A percentile compares a stretch with the other conserved stretches of the same genome.
Evolutionary conservation across 139 green algal species (phyloP).

Genomic region (Micractinium conductrix): DNA sequence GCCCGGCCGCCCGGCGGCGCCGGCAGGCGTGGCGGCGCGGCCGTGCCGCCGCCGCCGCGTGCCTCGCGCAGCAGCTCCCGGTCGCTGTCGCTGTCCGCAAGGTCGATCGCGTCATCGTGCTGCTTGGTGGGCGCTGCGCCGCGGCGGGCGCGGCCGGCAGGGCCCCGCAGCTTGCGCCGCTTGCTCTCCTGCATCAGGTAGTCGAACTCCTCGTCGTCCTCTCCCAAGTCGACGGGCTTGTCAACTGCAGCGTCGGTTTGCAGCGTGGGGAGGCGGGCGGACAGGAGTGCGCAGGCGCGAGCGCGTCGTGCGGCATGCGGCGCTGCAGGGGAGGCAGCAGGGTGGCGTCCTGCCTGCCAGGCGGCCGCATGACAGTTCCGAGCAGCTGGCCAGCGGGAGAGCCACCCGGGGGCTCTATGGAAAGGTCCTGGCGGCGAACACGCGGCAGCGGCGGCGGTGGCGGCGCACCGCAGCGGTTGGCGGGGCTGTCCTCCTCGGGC

Average conservation of each 20-base stretch:
- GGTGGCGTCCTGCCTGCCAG: too few species aligned
- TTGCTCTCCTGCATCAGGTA: constrained; percentile 24
- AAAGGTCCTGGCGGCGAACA: not conserved
- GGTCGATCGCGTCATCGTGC: not conserved
- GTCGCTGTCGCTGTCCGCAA: constrained; percentile 17
- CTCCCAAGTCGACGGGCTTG: not conserved
- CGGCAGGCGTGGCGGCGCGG: not conserved
- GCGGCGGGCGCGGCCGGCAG: not conserved
- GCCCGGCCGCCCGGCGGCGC: not conserved
- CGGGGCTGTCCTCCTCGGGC: not conserved
- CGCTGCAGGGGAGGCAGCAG: too few species aligned
- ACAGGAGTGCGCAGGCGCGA: not conserved
- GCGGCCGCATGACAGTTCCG: too few species aligned
- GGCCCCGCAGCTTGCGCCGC: constrained; percentile 14
- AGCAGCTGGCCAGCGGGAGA: not conserved
- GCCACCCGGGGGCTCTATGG: not conserved
- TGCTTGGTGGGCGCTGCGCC: not conserved
- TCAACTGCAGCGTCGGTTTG: not conserved
- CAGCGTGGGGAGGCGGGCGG: not conserved
- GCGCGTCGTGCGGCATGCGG: too few species aligned
- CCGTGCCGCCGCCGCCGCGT: not conserved
- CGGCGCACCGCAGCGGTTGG: not conserved
- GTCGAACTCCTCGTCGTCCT: not conserved
- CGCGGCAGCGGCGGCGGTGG: not conserved
- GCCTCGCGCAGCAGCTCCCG: not conserved